Percentiles rank a stretch among this genome's conserved stretches.
These are phyloP conservation scores for Lactarius quietus DNA, from an alignment of 768 basidiomycete genomes.

Conservation along the genomic window DNA sequence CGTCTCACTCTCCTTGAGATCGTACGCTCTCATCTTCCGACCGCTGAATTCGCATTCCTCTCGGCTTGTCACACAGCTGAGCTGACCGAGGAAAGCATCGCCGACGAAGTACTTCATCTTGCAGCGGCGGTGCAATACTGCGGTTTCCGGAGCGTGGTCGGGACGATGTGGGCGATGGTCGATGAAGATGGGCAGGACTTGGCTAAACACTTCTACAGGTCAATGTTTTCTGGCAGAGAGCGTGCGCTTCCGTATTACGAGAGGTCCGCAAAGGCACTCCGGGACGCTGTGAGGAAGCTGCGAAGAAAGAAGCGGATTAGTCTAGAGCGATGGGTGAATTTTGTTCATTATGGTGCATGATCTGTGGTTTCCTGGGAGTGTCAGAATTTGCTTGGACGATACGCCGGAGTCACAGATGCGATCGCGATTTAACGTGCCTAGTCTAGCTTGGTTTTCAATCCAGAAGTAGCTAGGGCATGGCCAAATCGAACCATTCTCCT, in stretches of 20 bases:
- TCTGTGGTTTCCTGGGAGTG: background rate
- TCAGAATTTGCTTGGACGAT: background rate
- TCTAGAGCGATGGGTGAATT: background rate
- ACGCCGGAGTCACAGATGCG: too few species aligned
- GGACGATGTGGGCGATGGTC: background rate
- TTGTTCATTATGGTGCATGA: slow-evolving; percentile 1
- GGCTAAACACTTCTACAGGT: background rate
- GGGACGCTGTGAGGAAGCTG: background rate
- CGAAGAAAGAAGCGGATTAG: background rate
- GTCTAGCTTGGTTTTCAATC: too few species aligned
- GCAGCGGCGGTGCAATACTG: background rate
- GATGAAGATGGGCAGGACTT: background rate
- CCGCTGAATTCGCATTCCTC: background rate
- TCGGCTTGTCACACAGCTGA: background rate
- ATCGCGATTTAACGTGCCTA: too few species aligned
- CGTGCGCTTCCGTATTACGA: background rate
- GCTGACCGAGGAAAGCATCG: background rate
- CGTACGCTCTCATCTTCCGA: background rate
- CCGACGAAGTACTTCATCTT: background rate
- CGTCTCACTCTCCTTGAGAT: background rate
- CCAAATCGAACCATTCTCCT: too few species aligned
- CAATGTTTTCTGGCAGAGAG: background rate
- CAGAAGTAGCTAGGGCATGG: too few species aligned
- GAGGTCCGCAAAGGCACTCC: background rate
- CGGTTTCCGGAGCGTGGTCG: background rate